Evolutionary conservation across 2,329 filamentous ascomycete genomes (phyloP).

Genomic region (Pseudogymnoascus sp.): DNA sequence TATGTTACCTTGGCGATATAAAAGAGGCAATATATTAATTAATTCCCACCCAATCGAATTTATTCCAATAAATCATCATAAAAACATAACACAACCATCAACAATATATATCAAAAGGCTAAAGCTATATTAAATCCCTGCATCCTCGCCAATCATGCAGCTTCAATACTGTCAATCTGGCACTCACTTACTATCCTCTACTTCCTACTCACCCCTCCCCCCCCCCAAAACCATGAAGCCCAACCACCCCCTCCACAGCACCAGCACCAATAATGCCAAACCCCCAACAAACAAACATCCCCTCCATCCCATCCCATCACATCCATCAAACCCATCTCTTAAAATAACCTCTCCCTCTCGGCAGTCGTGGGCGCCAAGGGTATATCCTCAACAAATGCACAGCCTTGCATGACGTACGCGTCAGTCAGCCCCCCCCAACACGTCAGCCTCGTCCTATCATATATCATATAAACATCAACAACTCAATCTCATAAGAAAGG

Average conservation of each 20-base stretch:
- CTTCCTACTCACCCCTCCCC: background rate
- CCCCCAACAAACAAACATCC: background rate
- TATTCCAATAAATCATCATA: background rate
- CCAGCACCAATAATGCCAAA: background rate
- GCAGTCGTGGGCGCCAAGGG: background rate
- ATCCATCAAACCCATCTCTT: background rate
- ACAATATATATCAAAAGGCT: background rate
- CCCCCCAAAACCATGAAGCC: background rate
- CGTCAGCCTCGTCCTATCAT: background rate
- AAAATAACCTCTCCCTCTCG: background rate
- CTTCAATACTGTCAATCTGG: background rate
- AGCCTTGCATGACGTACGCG: constrained; percentile 2
- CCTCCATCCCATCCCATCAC: background rate
- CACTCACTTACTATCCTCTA: background rate
- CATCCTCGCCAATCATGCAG: background rate
- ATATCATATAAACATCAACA: background rate
- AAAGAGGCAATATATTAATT: background rate
- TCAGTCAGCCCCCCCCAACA: background rate
- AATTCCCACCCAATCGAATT: background rate
- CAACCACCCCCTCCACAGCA: background rate
- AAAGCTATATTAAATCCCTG: background rate
- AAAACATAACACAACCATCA: background rate
- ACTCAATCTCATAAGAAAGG: background rate
- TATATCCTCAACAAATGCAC: background rate
- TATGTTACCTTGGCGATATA: background rate